Percentiles rank a stretch among this genome's conserved stretches.
phyloP scores from a whole-genome alignment of 1,139 yeast genomes.

The Yamadazyma diddensiae region DNA sequence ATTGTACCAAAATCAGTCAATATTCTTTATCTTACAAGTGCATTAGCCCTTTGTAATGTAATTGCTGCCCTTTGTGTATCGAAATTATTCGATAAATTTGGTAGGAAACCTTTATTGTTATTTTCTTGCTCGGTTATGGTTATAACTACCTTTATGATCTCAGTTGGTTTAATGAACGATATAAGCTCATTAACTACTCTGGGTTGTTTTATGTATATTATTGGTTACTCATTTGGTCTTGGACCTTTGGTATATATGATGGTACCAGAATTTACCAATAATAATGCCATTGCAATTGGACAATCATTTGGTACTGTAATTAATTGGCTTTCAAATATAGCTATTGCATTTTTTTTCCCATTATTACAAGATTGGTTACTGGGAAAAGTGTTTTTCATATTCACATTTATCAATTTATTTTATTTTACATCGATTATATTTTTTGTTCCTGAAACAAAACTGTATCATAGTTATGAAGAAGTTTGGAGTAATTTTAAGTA shows the following conservation, averaged over 20 bases:
- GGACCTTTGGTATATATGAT: conserved; percentile 90
- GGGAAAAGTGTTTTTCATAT: conserved; percentile 30
- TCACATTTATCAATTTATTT: conserved; percentile 20
- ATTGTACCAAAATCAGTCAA: conserved; percentile 23
- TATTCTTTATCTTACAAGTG: conserved; percentile 28
- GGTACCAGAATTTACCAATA: conserved; percentile 76
- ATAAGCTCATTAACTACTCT: conserved; percentile 50
- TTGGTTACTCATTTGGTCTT: conserved; percentile 78
- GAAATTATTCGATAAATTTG: conserved; percentile 47
- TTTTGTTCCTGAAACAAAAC: conserved; percentile 37
- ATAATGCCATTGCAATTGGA: conserved; percentile 71
- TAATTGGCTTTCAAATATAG: conserved; percentile 83
- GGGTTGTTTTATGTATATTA: conserved; percentile 66
- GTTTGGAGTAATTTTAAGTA: conserved; percentile 23
- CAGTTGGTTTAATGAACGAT: conserved; percentile 55
- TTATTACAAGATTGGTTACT: conserved; percentile 23
- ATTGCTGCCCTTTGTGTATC: conserved; percentile 25
- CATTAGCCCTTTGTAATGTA: conserved; percentile 31
- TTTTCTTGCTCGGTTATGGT: conserved; percentile 65
- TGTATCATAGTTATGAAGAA: conserved; percentile 21
- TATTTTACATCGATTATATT: conserved; percentile 20
- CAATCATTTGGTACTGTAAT: conserved; percentile 85
- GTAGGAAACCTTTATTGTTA: conserved; percentile 68
- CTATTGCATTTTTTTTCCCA: conserved; percentile 78
- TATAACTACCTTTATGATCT: conserved; percentile 53